Conservation (phyloP, 83 land plant genomes). For the Diphasiastrum complanatum region DNA sequence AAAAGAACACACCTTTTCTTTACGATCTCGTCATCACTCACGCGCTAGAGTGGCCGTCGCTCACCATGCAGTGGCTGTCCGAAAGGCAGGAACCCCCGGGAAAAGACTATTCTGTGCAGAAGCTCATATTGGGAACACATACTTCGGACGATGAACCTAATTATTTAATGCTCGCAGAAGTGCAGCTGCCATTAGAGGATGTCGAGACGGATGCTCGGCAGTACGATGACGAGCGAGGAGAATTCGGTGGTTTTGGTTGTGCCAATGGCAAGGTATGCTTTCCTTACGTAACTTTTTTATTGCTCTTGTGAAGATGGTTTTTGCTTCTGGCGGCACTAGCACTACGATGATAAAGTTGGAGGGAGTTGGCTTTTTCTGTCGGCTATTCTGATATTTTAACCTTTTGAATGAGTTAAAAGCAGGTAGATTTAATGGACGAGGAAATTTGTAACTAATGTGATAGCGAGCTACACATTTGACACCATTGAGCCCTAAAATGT, state of each 20-base stretch:
- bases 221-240: constrained; percentile 76
- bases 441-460: too few relatives aligned
- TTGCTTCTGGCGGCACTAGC: too few relatives aligned
- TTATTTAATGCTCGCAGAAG: constrained; percentile 86
- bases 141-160: constrained; percentile 95
- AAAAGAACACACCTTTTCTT: constrained; percentile 93
- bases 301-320: too few relatives aligned
- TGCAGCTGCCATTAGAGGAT: constrained; percentile 86
- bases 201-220: constrained; percentile 77
- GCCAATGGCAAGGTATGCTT: constrained; percentile 86
- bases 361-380: too few relatives aligned
- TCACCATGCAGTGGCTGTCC: constrained; percentile 95
- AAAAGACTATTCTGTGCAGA: constrained; percentile 78
- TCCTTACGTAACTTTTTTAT: too few relatives aligned
- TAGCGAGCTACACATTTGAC: too few relatives aligned
- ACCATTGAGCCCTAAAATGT: too few relatives aligned
- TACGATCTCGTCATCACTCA: constrained; percentile 97
- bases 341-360: too few relatives aligned
- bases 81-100: constrained; percentile 72
- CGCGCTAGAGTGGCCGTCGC: constrained; percentile 94
- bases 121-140: constrained; percentile 84
- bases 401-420: too few relatives aligned
- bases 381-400: too few relatives aligned
- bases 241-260: constrained; percentile 78
- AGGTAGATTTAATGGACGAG: too few relatives aligned